Evolutionary conservation across 73 alveolate genomes (phyloP).

Genomic region (Paramecium sexaurelia): DNA sequence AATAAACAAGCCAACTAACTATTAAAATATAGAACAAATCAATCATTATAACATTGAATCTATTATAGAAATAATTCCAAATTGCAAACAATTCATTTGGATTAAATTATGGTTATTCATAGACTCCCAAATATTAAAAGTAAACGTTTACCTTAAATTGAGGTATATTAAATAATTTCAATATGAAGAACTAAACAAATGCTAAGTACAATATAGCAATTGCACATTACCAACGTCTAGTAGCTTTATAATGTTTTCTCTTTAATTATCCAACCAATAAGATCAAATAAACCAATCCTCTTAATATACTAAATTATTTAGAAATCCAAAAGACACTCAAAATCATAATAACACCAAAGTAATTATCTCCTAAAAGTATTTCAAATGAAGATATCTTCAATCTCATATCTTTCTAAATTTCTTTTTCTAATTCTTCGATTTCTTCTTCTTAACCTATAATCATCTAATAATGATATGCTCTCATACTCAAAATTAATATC

Average conservation of each 20-base stretch:
- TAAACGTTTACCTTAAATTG: not conserved
- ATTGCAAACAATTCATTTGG: slow-evolving; percentile 23
- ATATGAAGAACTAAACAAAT: not conserved
- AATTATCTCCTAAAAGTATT: slow-evolving; percentile 5
- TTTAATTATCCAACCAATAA: slow-evolving; percentile 21
- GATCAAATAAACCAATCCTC: slow-evolving; percentile 37
- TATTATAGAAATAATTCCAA: slow-evolving; percentile 2
- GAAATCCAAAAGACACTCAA: slow-evolving; percentile 42
- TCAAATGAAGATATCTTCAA: not conserved
- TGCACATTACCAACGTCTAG: slow-evolving; percentile 45
- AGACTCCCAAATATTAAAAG: slow-evolving; percentile 27
- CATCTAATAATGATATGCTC: slow-evolving; percentile 11
- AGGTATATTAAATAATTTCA: slow-evolving; percentile 28
- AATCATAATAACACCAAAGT: slow-evolving; percentile 44
- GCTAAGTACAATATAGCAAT: slow-evolving; percentile 16
- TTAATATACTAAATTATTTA: slow-evolving; percentile 10
- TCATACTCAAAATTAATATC: not conserved
- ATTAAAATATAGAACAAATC: slow-evolving; percentile 17
- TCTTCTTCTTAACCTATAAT: not conserved
- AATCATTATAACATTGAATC: not conserved
- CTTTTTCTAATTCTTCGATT: not conserved
- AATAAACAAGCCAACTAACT: slow-evolving; percentile 27
- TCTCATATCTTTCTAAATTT: slow-evolving; percentile 10
- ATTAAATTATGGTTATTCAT: slow-evolving; percentile 27
- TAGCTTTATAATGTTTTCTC: not conserved